A percentile compares a stretch with the other conserved stretches of the same genome.
Evolutionary conservation across 441 rosid genomes (phyloP).

Genomic region (Rhodomyrtus psidioides): DNA sequence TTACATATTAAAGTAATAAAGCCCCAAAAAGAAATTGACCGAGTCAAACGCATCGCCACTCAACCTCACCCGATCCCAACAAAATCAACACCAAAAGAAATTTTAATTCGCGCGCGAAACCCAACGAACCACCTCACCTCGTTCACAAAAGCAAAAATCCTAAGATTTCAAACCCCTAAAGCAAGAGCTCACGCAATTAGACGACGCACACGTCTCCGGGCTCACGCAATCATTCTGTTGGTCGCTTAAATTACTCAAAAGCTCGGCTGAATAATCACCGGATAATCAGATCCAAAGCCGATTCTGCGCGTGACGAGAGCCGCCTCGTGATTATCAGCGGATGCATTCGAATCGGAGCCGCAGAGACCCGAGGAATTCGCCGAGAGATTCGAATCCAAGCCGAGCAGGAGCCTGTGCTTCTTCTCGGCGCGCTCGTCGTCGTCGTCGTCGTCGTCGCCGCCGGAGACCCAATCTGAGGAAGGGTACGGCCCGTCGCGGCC

Average conservation of each 20-base stretch:
- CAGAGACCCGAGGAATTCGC: slow-evolving; percentile 9
- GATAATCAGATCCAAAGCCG: slow-evolving; percentile 44
- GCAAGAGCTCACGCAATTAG: not conserved
- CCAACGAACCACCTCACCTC: slow-evolving; percentile 2
- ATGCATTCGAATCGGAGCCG: slow-evolving; percentile 33
- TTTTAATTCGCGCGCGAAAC: slow-evolving; percentile 47
- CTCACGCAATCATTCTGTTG: not conserved
- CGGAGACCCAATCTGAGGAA: slow-evolving; percentile 16
- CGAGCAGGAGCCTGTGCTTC: slow-evolving; percentile 59
- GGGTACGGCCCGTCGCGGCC: slow-evolving; percentile 1
- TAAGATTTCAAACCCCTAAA: not conserved
- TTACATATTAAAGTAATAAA: slow-evolving; percentile 23
- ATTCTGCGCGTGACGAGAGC: slow-evolving; percentile 29
- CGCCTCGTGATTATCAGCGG: slow-evolving; percentile 25
- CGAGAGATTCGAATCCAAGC: slow-evolving; percentile 32
- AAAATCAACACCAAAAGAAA: not conserved
- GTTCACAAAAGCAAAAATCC: not conserved
- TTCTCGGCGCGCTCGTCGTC: slow-evolving; percentile 70
- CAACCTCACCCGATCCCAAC: slow-evolving; percentile 18
- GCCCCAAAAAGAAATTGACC: slow-evolving; percentile 18
- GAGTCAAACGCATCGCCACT: slow-evolving; percentile 44
- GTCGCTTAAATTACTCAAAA: not conserved
- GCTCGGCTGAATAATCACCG: slow-evolving; percentile 23
- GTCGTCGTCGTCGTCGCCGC: slow-evolving; percentile 18
- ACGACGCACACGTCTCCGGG: not conserved